phyloP scores from a whole-genome alignment of 2,329 filamentous ascomycete genomes.

The Pseudogymnoascus sp. region DNA sequence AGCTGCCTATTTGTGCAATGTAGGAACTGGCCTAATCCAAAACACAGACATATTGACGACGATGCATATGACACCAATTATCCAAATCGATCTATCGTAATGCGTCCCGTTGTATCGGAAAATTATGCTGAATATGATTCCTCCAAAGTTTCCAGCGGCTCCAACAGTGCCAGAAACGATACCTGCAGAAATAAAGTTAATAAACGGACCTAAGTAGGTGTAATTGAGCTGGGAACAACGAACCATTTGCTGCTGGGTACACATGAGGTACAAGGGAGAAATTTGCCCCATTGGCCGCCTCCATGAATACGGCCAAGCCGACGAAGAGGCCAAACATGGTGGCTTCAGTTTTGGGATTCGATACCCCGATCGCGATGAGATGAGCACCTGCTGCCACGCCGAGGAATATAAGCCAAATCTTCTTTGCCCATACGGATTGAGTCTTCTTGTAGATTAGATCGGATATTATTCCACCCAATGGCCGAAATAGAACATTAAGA shows the following conservation, averaged over 20 bases:
- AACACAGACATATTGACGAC: slow-evolving; percentile 57
- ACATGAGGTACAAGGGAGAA: slow-evolving; percentile 55
- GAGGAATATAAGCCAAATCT: slow-evolving; percentile 50
- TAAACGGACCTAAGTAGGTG: slow-evolving; percentile 34
- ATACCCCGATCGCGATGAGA: slow-evolving; percentile 51
- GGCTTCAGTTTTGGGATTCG: slow-evolving; percentile 52
- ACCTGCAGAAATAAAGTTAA: slow-evolving; percentile 53
- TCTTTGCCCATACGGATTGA: slow-evolving; percentile 52
- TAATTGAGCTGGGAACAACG: not conserved
- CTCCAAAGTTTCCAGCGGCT: slow-evolving; percentile 74
- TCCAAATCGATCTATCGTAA: slow-evolving; percentile 68
- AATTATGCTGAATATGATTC: slow-evolving; percentile 72
- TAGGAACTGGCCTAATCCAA: slow-evolving; percentile 54
- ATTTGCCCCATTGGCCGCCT: slow-evolving; percentile 60
- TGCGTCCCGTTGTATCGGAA: slow-evolving; percentile 66
- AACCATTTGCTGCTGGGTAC: slow-evolving; percentile 46
- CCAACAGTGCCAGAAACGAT: slow-evolving; percentile 67
- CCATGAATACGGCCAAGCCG: slow-evolving; percentile 70
- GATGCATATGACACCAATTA: slow-evolving; percentile 70
- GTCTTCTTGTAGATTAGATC: slow-evolving; percentile 34
- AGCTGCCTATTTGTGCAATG: not conserved
- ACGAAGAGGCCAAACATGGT: slow-evolving; percentile 70
- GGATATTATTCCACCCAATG: slow-evolving; percentile 54
- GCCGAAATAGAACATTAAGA: slow-evolving; percentile 62
- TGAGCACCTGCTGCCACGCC: slow-evolving; percentile 51